phyloP scores from a whole-genome alignment of 2,329 filamentous ascomycete species.

The Fusarium caatingaense region DNA sequence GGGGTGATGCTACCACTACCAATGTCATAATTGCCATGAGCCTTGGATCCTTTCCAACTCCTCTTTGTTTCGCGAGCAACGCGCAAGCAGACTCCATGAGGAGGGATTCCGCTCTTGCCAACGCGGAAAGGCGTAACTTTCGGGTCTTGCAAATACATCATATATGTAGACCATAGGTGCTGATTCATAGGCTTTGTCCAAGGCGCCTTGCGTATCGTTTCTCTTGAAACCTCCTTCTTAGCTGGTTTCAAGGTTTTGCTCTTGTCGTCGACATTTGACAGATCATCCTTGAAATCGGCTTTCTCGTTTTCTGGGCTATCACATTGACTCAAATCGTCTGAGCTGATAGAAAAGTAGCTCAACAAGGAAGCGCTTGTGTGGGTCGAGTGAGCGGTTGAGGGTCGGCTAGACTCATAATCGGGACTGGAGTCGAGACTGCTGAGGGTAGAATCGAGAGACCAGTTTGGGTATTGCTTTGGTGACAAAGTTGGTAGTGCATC shows the following conservation, averaged over 20 bases:
- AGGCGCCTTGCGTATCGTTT: constrained; percentile 61
- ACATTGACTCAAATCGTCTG: constrained; percentile 65
- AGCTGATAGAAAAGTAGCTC: constrained; percentile 66
- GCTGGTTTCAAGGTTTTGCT: constrained; percentile 49
- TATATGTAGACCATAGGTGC: constrained; percentile 74
- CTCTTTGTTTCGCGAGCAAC: constrained; percentile 74
- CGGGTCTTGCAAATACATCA: constrained; percentile 73
- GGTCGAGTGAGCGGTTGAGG: constrained; percentile 69
- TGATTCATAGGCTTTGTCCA: constrained; percentile 75
- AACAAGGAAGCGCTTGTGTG: constrained; percentile 68
- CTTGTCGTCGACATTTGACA: constrained; percentile 47
- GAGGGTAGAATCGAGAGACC: constrained; percentile 67
- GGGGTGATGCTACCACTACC: constrained; percentile 68
- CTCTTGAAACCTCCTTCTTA: constrained; percentile 28
- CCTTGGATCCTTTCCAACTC: constrained; percentile 73
- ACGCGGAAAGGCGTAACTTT: constrained; percentile 74
- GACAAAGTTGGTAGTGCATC: constrained; percentile 58
- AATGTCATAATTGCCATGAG: constrained; percentile 47
- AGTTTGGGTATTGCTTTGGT: constrained; percentile 65
- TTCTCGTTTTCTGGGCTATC: constrained; percentile 60
- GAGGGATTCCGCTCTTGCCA: constrained; percentile 72
- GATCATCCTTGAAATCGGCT: constrained; percentile 39
- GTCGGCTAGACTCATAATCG: constrained; percentile 69
- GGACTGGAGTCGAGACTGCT: constrained; percentile 69
- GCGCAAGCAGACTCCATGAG: constrained; percentile 71